A percentile compares a stretch with the other conserved stretches of the same genome.
Conservation (phyloP, 192 early-diverging fungal genomes). For the Backusella liffmaniae region DNA sequence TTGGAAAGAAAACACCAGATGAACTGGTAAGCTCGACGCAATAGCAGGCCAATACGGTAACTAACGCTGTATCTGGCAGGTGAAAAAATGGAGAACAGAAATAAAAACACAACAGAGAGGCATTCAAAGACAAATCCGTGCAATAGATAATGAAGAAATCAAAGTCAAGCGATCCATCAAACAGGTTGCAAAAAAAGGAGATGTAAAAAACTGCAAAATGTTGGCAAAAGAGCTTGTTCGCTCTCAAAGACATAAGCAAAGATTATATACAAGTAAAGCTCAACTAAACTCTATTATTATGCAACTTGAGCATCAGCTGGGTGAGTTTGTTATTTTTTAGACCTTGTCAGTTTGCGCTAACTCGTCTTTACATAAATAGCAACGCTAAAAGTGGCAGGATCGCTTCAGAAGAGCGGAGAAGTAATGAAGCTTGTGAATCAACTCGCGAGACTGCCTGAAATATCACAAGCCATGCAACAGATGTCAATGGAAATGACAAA, state of each 20-base stretch:
- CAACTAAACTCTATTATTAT: conserved; percentile 90
- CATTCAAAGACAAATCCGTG: conserved; percentile 79
- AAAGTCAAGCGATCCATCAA: conserved; percentile 82
- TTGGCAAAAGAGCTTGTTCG: conserved; percentile 86
- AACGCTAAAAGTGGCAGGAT: conserved; percentile 83
- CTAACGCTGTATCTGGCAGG: conserved; percentile 43
- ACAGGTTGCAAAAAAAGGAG: conserved; percentile 85
- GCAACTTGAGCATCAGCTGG: conserved; percentile 85
- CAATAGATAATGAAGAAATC: conserved; percentile 79
- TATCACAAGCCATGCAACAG: conserved; percentile 83
- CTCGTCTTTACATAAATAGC: conserved; percentile 49
- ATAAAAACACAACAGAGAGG: conserved; percentile 84
- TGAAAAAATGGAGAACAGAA: conserved; percentile 87
- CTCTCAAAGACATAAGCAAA: conserved; percentile 73
- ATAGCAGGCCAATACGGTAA: not conserved
- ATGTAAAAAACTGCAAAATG: conserved; percentile 64
- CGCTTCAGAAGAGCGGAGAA: conserved; percentile 81
- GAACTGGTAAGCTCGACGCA: conserved; percentile 44
- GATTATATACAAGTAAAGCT: conserved; percentile 85
- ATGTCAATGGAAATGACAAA: conserved; percentile 97
- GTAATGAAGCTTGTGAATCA: conserved; percentile 92
- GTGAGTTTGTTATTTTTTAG: conserved; percentile 41
- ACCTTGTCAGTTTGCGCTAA: not conserved
- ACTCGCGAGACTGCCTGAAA: conserved; percentile 83
- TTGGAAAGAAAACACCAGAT: conserved; percentile 60